A percentile compares a stretch with the other conserved stretches of the same genome.
Evolutionary conservation across 1,284 basidiomycete species (phyloP).

Genomic region (Pisolithus thermaeus): DNA sequence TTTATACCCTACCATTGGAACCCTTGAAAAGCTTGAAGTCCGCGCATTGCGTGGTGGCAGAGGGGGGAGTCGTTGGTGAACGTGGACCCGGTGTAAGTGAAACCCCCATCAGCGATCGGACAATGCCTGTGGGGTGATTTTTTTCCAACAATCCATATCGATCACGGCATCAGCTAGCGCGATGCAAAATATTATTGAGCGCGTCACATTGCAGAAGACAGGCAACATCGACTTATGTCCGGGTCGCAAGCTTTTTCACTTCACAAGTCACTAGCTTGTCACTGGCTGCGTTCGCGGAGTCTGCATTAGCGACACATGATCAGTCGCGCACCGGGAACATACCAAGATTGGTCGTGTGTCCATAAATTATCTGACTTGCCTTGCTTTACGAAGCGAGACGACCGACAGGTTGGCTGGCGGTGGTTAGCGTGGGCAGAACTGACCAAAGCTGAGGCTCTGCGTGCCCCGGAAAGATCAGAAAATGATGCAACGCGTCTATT

Average conservation of each 20-base stretch:
- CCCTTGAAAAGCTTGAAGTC: neutral
- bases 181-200: neutral
- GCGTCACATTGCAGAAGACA: slow-evolving; percentile 11
- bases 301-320: slow-evolving; percentile 4
- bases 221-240: slow-evolving; percentile 7
- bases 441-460: slow-evolving; percentile 13
- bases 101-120: slow-evolving; percentile 14
- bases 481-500: slow-evolving; percentile 20
- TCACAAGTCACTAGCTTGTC: slow-evolving; percentile 11
- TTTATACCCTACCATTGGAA: slow-evolving; percentile 17
- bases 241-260: neutral
- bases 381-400: slow-evolving; percentile 1
- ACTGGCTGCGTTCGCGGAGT: slow-evolving; percentile 10
- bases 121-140: slow-evolving; percentile 15
- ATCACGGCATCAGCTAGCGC: slow-evolving; percentile 8
- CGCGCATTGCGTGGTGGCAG: slow-evolving; percentile 1
- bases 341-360: slow-evolving; percentile 5
- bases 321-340: slow-evolving; percentile 11
- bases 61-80: slow-evolving; percentile 4
- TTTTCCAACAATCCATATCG: slow-evolving; percentile 10
- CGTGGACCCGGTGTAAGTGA: slow-evolving; percentile 3
- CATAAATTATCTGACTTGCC: slow-evolving; percentile 9
- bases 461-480: slow-evolving; percentile 8
- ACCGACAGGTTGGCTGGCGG: slow-evolving; percentile 3
- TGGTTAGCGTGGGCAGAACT: neutral